phyloP scores from a whole-genome alignment of 345 rosid species.

The sweet orange (Citrus sinensis) region DVS_A1.0 CM039161.1:20098001-20098500 shows the following conservation, averaged over 20 bases:
- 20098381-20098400: constrained; percentile 87
- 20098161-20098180: not conserved
- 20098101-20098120: constrained; percentile 32
- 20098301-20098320: constrained; percentile 39
- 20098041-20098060: not conserved
- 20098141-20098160: constrained; percentile 5
- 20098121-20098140: constrained; percentile 6
- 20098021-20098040: not conserved
- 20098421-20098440: constrained; percentile 96
- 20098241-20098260: not conserved
- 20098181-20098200: not conserved
- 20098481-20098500: constrained; percentile 79
- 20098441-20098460: constrained; percentile 96
- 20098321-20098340: constrained; percentile 54
- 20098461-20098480: constrained; percentile 81
- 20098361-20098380: constrained; percentile 82
- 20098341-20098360: constrained; percentile 55
- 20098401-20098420: constrained; percentile 95
- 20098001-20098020: not conserved
- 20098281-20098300: not conserved
- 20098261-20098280: not conserved
- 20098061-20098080: not conserved
- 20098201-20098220: not conserved
- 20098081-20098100: constrained; percentile 5
- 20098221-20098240: not conserved